Percentiles rank a stretch among this genome's conserved stretches.
Conservation (phyloP, 805 yeast genomes). For the Ascoidea asiatica region DNA sequence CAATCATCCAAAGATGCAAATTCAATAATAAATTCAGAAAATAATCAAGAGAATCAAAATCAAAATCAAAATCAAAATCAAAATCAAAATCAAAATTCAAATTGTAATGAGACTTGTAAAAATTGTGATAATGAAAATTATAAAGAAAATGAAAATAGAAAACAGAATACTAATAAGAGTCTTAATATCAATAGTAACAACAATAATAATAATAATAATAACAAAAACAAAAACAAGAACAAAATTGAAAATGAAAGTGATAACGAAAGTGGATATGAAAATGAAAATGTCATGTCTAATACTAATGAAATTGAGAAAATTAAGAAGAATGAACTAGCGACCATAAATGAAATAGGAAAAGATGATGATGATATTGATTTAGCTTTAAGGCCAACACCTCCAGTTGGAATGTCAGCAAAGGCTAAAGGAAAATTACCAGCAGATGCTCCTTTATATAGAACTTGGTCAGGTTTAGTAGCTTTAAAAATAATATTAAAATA, state of each 20-base stretch:
- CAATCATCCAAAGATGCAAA: constrained; percentile 13
- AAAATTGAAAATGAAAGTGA: constrained; percentile 4
- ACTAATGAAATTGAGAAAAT: constrained; percentile 9
- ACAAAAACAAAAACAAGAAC: constrained; percentile 1
- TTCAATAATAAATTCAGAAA: too few species aligned
- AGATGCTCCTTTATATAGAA: constrained; percentile 31
- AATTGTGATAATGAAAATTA: background rate
- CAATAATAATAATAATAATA: constrained; percentile 2
- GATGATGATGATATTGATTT: constrained; percentile 20
- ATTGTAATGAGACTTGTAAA: background rate
- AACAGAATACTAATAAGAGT: background rate
- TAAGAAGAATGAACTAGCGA: background rate
- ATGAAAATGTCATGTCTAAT: background rate
- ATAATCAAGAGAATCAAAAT: too few species aligned
- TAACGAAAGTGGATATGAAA: background rate
- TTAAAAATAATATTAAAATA: constrained; percentile 26
- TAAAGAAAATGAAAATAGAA: background rate
- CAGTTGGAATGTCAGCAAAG: constrained; percentile 46
- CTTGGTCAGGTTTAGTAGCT: constrained; percentile 42
- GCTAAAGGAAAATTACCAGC: constrained; percentile 40
- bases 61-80: too few species aligned
- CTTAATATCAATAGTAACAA: constrained; percentile 5
- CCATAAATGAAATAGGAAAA: background rate
- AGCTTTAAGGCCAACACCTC: constrained; percentile 34
- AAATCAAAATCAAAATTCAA: background rate